These are phyloP conservation scores for Tilletia horrida DNA, from an alignment of 1,284 basidiomycete species.

Conservation along the genomic window DNA sequence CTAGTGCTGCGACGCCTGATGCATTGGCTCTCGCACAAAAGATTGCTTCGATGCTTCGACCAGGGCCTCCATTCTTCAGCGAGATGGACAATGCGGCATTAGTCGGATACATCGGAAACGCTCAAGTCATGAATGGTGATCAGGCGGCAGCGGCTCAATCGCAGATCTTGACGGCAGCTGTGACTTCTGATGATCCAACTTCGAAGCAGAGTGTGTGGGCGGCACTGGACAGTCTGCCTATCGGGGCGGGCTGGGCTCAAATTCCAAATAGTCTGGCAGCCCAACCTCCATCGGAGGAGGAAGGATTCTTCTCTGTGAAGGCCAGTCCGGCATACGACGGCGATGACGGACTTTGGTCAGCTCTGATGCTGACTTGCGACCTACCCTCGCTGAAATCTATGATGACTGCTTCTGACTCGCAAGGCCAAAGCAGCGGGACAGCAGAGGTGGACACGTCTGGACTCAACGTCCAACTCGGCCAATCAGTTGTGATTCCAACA, in stretches of 20 bases:
- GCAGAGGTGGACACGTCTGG: constrained; percentile 21
- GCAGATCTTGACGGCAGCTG: constrained; percentile 17
- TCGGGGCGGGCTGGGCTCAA: constrained; percentile 27
- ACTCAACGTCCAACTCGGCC: constrained; percentile 30
- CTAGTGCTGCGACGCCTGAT: neutral
- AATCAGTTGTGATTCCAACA: constrained; percentile 38
- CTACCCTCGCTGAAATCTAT: constrained; percentile 16
- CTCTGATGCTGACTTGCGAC: constrained; percentile 36
- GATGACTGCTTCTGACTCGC: neutral
- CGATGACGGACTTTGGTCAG: constrained; percentile 45
- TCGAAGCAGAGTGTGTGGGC: constrained; percentile 40
- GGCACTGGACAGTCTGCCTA: constrained; percentile 34
- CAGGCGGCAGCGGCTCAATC: constrained; percentile 25
- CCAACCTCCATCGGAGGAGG: constrained; percentile 5
- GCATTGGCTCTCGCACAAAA: constrained; percentile 30
- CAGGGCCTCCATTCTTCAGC: constrained; percentile 46
- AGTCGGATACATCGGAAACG: constrained; percentile 38
- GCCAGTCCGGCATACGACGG: constrained; percentile 9
- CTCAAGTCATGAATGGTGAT: constrained; percentile 42
- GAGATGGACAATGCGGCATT: constrained; percentile 40
- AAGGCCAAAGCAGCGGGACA: neutral
- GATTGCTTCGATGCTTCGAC: constrained; percentile 44
- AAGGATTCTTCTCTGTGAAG: neutral
- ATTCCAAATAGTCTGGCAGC: constrained; percentile 27
- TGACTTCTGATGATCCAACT: too few species aligned